Evolutionary conservation across 2,329 filamentous ascomycete genomes (phyloP), one percentile per base, ranked within the genome.

Genomic region (Ophiostoma novo-ulmi): DNA sequence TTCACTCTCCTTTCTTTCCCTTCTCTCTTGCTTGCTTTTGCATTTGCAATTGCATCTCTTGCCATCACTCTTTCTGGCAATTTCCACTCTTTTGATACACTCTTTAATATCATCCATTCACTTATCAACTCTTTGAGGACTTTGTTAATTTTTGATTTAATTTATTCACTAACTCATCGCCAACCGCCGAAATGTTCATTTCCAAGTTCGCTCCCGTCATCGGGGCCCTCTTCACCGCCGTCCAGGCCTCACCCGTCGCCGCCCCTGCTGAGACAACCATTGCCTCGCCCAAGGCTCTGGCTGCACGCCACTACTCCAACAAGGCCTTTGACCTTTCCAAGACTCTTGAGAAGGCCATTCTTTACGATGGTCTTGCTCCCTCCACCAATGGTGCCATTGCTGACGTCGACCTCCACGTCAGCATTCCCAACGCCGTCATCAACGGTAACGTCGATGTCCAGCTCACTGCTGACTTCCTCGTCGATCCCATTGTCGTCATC

Each of bases 381-480:
- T 20, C 58, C 36, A 14, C 38, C 5, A 8, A 36, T 31, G 55
- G 68, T 31, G 73, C 61, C 44, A 41, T 64, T 1, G 68, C 72
- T 36, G 67, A 67, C 11, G 68, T 75, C 70, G 35, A 74, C n/a
- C 72, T 76, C 48, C 66, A 71, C 69, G 70, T 76, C 14, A 65
- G 44, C 48, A 69, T 76, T n/a, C 73, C 73, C 64, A 68, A 73
- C 36, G 75, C 75, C 6, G 68, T 68, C 35, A 41, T 76, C 17
- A 31, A 36, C 4, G 75, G 75, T 31, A 68, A 58, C 67, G 71
- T 76, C 39, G 63, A 72, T 22, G 63, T 76, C 35, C 55, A 70
- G 48, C 69, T 75, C 2, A 61, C 39, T 48, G 55, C 72, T 61
- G 70, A 72, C 58, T 75, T 76, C 70, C 44, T 74, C 41, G 31